Percentiles rank a stretch among this genome's conserved stretches.
These are phyloP conservation scores for Haplosporangium sp. DNA, from an alignment of 371 early-diverging fungal species.

Conservation along the genomic window DNA sequence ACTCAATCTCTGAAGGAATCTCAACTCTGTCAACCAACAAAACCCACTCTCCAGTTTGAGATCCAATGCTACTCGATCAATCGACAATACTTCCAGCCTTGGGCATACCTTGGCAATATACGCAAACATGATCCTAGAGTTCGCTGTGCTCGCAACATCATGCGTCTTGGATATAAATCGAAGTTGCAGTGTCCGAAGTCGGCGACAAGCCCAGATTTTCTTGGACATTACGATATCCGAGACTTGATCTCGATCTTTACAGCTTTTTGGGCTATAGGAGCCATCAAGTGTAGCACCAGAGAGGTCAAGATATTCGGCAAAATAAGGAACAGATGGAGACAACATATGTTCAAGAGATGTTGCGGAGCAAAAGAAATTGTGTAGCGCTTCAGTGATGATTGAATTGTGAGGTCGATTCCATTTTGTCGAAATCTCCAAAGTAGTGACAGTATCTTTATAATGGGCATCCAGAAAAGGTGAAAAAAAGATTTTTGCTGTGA, in stretches of 20 bases:
- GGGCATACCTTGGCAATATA: slow-evolving; percentile 28
- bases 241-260: no score
- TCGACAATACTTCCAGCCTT: slow-evolving; percentile 11
- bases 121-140: slow-evolving; percentile 30
- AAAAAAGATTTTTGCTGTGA: neutral
- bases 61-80: neutral
- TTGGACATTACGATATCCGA: neutral
- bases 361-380: slow-evolving; percentile 17
- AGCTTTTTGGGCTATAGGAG: no score
- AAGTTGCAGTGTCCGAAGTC: slow-evolving; percentile 17
- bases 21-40: slow-evolving; percentile 18
- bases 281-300: neutral
- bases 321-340: slow-evolving; percentile 8
- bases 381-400: slow-evolving; percentile 1
- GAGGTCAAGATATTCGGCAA: slow-evolving; percentile 22
- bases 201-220: slow-evolving; percentile 25
- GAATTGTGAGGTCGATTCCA: neutral
- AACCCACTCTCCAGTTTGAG: slow-evolving; percentile 9
- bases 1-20: slow-evolving; percentile 9
- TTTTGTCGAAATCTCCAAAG: slow-evolving; percentile 7
- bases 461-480: neutral
- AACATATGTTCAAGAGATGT: slow-evolving; percentile 14
- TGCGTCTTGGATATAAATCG: neutral
- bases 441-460: slow-evolving; percentile 3
- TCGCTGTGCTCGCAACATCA: slow-evolving; percentile 9